These are phyloP conservation scores for Boletus tylopilopsis DNA, from an alignment of 768 basidiomycete species.

Conservation along the genomic window DNA sequence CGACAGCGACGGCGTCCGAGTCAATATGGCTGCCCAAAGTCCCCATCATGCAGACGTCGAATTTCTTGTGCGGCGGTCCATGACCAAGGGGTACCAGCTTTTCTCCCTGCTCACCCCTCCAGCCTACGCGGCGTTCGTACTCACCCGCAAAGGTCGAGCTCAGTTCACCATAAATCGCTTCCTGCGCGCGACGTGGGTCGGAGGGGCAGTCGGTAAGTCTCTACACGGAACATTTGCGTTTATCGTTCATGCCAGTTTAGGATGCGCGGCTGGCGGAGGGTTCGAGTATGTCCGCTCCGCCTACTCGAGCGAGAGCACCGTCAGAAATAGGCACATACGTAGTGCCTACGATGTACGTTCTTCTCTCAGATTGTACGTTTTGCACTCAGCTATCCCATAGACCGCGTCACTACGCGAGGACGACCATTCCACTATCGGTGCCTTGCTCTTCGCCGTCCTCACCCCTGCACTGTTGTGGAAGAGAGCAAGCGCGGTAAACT, in stretches of 20 bases:
- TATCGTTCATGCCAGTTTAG: constrained; percentile 12
- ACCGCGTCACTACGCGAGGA: constrained; percentile 56
- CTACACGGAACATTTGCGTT: neutral
- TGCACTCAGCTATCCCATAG: constrained; percentile 32
- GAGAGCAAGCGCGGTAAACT: constrained; percentile 53
- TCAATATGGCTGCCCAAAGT: constrained; percentile 16
- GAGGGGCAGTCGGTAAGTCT: constrained; percentile 49
- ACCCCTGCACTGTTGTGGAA: constrained; percentile 74
- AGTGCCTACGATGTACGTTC: constrained; percentile 55
- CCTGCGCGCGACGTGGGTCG: constrained; percentile 71
- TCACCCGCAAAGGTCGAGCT: constrained; percentile 52
- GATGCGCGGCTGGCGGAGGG: constrained; percentile 46
- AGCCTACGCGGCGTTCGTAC: constrained; percentile 49
- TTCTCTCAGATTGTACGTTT: neutral
- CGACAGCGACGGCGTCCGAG: constrained; percentile 5
- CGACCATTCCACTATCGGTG: constrained; percentile 75
- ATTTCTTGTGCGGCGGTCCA: constrained; percentile 61
- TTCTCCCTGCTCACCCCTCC: constrained; percentile 63
- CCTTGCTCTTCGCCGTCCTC: constrained; percentile 57
- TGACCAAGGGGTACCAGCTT: constrained; percentile 65
- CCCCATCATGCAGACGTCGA: constrained; percentile 54
- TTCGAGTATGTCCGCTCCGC: constrained; percentile 60
- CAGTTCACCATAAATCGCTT: constrained; percentile 58
- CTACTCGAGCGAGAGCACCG: constrained; percentile 46
- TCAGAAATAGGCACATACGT: constrained; percentile 47